Evolutionary conservation across 176 grass and related monocot genomes (phyloP), one percentile per base, ranked within the genome.

Genomic region (Lolium perenne): DNA sequence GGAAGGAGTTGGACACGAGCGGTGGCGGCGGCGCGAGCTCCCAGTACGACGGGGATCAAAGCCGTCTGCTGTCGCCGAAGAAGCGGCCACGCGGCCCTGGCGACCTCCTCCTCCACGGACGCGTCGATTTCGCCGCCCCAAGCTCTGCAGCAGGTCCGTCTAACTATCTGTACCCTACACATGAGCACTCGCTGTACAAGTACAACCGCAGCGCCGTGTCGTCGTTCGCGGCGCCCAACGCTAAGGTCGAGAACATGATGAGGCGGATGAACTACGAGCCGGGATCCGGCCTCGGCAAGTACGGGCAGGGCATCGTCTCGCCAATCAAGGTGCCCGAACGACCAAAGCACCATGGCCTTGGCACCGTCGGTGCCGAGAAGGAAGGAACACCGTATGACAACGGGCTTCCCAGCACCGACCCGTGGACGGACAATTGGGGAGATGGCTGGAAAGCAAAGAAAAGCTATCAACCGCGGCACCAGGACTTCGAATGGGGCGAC

Each of bases 241-340:
- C 57, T 1, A 76, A 17, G 76, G 89, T 85, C 51, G 81, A 74
- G 48, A 89, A 85, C 15, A 49, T 92, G 41, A 91, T 94, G 90
- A 85, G 61, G 82, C 50, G 16, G 47, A 97, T 97, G 95, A 93
- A 91, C 55, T 93, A 91, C 73, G 83, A 80, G 85, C 67, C 86
- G n/a, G 92, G 90, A 5, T 35, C 65, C 50, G 90, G 90, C 41
- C 90, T 97, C 82, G 92, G 92, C 20, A 91, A 92, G 87, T 82
- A 97, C 35, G 75, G 84, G 10, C 92, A 97, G 64, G 95, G 95
- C 43, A 93, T 97, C 75, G 43, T 81, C 23, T 51, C 79, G 7
- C 86, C 90, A 1, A 49, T 97, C 16, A 89, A 89, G 38, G 20
- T 53, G 21, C 51, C 57, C 23, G 10, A 83, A 3, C 79, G 88